Base-by-base conservation (phyloP, 2,329 filamentous ascomycete genomes). In the Fusarium pseudocircinatum region DNA sequence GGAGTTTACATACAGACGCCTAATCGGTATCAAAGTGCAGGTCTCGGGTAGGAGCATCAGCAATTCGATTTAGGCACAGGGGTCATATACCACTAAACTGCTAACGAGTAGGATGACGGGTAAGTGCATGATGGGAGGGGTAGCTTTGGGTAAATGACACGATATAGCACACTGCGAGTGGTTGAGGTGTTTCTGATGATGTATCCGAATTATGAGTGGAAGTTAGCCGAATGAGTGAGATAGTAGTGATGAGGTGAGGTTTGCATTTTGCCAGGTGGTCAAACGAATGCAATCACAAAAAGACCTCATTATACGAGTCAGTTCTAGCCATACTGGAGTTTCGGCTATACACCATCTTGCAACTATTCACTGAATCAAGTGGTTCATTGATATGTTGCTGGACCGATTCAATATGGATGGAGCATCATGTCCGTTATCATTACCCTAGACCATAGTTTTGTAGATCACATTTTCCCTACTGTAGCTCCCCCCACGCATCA, bases 391-490 rank as follows among this genome's bases (percentile, higher is more conserved):
- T 34, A 28, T 37, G 28, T 26, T 42, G 32, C 42, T 46, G 39
- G 34, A 40, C 40, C 59, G 69, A 66, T 37, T 54, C 64, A 64
- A 63, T 32, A 30, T 32, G 39, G 24, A 26, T 24, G 42, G 62
- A 68, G 56, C 54, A 60, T 36, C 22, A 40, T 37, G 46, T 68
- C 59, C 67, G 50, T 47, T 40, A 53, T 65, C 64, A 57, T 15
- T 74, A 73, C 71, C 67, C 67, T 72, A 61, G 50, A 71, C 69
- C 47, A 37, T 49, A 67, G n/a, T 54, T 49, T 47, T 18, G 54
- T 22, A 44, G 62, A 67, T 52, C 52, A 37, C 49, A 26, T 57
- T 46, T 24, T 30, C 15, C 16, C 6, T 28, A 18, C 34, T 36
- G 34, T 36, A 22, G 16, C n/a, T 20, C 28, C 70, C 70, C 67